Evolutionary conservation across 2,329 filamentous ascomycete species (phyloP), one percentile per base, ranked within the genome.

Genomic region (Domatiomyces catenatus): DNA sequence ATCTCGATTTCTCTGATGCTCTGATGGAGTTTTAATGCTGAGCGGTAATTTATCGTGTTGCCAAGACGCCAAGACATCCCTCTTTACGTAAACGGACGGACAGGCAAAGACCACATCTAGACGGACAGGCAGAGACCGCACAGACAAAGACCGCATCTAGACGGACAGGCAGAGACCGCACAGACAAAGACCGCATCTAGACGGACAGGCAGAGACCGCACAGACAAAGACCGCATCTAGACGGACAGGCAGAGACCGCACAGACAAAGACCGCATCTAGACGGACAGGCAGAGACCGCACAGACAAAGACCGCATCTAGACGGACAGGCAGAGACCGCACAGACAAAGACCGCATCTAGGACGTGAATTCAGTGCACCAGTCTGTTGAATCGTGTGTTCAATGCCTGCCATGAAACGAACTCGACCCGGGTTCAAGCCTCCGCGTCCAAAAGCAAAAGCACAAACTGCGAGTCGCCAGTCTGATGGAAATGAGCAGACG

Each of bases 361-460:
- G 32, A 39, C 32, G 32, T 39, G 32, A 39, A 39, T 15, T 15
- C 32, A 39, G 15, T 5, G 10, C 32, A 39, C 10, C 32, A 15
- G 12, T 39, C 15, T 4, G 7, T 15, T 39, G 32, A 39, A 15
- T 39, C 10, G 10, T 12, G 32, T 15, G 12, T 15, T 15, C 8
- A 10, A 32, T 47, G 45, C 20, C 53, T 57, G 5, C 61, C 1
- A 59, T 64, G 20, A 71, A 70, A 54, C 63, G 66, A 46, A 61
- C 64, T 48, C 62, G 59, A 12, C 65, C 68, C 17, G 66, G 68
- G n/a, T 71, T 71, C 61, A 71, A 71, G 3, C 67, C 69, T 39
- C 69, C 69, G 2, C 64, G 69, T 47, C 62, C 58, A 47, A 49
- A 17, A 51, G 59, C 26, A 60, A 60, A 52, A 48, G 56, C 56